Evolutionary conservation across 345 rosid species (phyloP).

Genomic region (Geranium brycei): DNA sequence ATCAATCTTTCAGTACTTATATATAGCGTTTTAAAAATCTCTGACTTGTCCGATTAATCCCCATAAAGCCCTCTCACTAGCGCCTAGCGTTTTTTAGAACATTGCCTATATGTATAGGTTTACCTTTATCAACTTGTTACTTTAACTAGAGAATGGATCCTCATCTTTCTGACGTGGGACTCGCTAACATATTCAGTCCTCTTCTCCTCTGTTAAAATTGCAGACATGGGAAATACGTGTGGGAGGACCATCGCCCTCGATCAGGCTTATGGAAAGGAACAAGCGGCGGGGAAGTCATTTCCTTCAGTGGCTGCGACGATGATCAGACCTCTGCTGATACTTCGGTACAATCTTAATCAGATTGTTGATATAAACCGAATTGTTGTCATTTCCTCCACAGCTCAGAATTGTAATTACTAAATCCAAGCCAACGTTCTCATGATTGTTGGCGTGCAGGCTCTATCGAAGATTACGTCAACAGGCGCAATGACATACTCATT

Average conservation of each 20-base stretch:
- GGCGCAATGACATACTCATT: slow-evolving; percentile 96
- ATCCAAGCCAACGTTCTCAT: slow-evolving; percentile 1
- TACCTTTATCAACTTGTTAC: too few relatives aligned
- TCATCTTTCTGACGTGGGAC: too few relatives aligned
- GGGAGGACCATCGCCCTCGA: slow-evolving; percentile 84
- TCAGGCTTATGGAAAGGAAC: slow-evolving; percentile 84
- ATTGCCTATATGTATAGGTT: too few relatives aligned
- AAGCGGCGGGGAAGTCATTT: slow-evolving; percentile 76
- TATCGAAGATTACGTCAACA: slow-evolving; percentile 55
- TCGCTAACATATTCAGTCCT: not conserved
- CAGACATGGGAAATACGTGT: slow-evolving; percentile 43
- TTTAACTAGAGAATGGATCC: too few relatives aligned
- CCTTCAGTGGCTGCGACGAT: slow-evolving; percentile 87
- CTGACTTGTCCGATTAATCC: too few relatives aligned
- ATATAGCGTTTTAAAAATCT: too few relatives aligned
- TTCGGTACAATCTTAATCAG: slow-evolving; percentile 27
- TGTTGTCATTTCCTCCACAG: not conserved
- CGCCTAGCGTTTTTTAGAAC: too few relatives aligned
- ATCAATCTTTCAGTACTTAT: too few relatives aligned
- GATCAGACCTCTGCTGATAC: slow-evolving; percentile 77
- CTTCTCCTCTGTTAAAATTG: slow-evolving; percentile 1
- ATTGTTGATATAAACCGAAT: not conserved
- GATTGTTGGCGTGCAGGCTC: slow-evolving; percentile 38
- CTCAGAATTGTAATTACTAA: slow-evolving; percentile 1
- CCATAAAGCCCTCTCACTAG: too few relatives aligned